These are phyloP conservation scores for Vaccinium vitisidaea DNA, from an alignment of 148 eudicot genomes.

Conservation along the genomic window DNA sequence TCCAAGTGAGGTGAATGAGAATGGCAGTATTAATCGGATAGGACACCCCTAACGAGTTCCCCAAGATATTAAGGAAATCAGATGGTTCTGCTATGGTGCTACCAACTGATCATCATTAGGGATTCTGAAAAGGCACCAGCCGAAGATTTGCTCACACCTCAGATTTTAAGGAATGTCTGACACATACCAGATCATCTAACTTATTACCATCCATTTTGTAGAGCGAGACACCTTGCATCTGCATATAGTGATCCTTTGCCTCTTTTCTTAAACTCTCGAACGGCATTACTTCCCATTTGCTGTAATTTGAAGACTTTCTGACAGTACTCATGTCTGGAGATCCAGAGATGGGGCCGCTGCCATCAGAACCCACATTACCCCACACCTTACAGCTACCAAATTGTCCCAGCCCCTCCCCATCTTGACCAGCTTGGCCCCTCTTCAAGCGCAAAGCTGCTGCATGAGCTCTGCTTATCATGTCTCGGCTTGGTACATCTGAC, in stretches of 20 bases:
- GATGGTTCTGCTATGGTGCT: constrained; percentile 4
- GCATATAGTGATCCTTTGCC: constrained; percentile 71
- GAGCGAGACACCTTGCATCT: constrained; percentile 77
- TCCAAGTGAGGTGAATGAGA: constrained; percentile 1
- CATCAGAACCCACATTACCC: constrained; percentile 58
- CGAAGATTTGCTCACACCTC: constrained; percentile 18
- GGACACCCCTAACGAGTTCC: not conserved
- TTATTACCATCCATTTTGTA: constrained; percentile 97
- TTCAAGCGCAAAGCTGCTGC: constrained; percentile 71
- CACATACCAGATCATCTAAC: constrained; percentile 89
- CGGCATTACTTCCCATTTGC: constrained; percentile 88
- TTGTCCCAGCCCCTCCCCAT: constrained; percentile 59
- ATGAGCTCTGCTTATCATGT: constrained; percentile 73
- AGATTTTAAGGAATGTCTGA: constrained; percentile 56
- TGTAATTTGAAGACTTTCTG: constrained; percentile 72
- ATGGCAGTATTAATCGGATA: not conserved
- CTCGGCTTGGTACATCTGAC: constrained; percentile 85
- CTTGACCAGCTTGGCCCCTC: constrained; percentile 46
- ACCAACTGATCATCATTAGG: not conserved
- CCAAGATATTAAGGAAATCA: not conserved
- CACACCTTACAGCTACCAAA: constrained; percentile 95
- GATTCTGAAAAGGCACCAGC: not conserved
- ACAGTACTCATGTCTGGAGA: constrained; percentile 64
- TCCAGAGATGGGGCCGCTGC: constrained; percentile 73
- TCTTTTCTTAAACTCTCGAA: constrained; percentile 66